Evolutionary conservation across 768 basidiomycete species (phyloP), one percentile per base, ranked within the genome.

Genomic region (Rhizopogon sp.): DNA sequence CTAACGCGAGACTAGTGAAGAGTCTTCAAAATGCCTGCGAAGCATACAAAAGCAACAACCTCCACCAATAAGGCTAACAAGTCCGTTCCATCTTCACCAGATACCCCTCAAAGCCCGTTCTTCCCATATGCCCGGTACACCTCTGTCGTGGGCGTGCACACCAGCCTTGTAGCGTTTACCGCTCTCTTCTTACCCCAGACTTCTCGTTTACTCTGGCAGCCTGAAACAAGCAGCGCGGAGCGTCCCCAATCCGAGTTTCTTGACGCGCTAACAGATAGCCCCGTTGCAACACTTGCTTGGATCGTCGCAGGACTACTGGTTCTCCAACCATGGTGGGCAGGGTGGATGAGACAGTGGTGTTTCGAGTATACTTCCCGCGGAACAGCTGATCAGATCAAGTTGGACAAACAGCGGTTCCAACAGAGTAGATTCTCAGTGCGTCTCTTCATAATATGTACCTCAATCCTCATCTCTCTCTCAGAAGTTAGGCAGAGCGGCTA

Each of bases 221-320:
- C 70, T 31, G 63, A 62, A 2, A 64, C 68, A 9, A 57, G 61
- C 47, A 61, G 69, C 63, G 68, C 66, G 6, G 87, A 89, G 61
- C 76, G 80, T 52, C 88, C 88, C 10, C 88, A 91, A 62, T 81
- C 84, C 56, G 78, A 78, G 2, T 88, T 90, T 68, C 70, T 93
- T 20, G 82, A 79, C 40, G 74, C 80, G 2, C 66, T 93, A 57
- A 92, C 91, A 0, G 62, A 72, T 2, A 79, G 78, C 56, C 87
- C 89, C 6, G 66, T 75, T 5, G 64, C 69, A 39, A 90, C 89
- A 0, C 67, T 88, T 52, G 55, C 72, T 5, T 90, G 83, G 72
- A 69, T 84, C 39, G 78, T 78, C 49, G 57, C 70, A 0, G 90
- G 89, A 1, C 75, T 78, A 1, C 60, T 67, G 4, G 55, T 88